Evolutionary conservation across 2,329 filamentous ascomycete genomes (phyloP).

Genomic region (Penicillium palitans): DNA sequence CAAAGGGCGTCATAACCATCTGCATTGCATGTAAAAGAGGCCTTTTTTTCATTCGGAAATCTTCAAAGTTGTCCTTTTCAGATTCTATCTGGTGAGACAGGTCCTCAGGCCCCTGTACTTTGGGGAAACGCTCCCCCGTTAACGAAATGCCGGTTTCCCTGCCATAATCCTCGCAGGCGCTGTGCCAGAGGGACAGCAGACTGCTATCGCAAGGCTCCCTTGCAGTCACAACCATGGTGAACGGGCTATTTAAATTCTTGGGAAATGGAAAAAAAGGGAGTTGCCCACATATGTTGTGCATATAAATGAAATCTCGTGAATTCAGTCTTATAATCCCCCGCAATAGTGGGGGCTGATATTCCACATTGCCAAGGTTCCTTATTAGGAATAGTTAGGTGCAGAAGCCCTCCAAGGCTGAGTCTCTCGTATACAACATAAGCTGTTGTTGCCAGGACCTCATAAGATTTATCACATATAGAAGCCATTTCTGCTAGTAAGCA

Average conservation of each 20-base stretch:
- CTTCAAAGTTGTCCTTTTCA: background rate
- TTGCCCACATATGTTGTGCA: no score
- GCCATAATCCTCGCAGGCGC: no score
- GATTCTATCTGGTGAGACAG: background rate
- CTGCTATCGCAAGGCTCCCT: no score
- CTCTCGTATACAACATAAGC: background rate
- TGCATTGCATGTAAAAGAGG: background rate
- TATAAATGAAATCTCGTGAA: background rate
- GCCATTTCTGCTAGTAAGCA: background rate
- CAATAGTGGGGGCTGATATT: background rate
- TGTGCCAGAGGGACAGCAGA: no score
- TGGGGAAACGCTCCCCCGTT: background rate
- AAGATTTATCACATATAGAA: background rate
- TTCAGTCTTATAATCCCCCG: background rate
- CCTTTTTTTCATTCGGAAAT: background rate
- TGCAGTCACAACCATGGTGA: no score
- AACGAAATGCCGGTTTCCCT: no score
- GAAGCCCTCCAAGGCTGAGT: background rate
- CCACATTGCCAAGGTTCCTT: background rate
- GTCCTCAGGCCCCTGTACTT: background rate
- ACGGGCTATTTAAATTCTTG: no score
- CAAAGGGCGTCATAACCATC: background rate
- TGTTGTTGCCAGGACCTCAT: background rate
- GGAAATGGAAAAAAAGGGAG: no score
- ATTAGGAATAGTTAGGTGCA: background rate